Base-by-base conservation (phyloP, 2,329 filamentous ascomycete genomes). In the Fusarium citri region DNA sequence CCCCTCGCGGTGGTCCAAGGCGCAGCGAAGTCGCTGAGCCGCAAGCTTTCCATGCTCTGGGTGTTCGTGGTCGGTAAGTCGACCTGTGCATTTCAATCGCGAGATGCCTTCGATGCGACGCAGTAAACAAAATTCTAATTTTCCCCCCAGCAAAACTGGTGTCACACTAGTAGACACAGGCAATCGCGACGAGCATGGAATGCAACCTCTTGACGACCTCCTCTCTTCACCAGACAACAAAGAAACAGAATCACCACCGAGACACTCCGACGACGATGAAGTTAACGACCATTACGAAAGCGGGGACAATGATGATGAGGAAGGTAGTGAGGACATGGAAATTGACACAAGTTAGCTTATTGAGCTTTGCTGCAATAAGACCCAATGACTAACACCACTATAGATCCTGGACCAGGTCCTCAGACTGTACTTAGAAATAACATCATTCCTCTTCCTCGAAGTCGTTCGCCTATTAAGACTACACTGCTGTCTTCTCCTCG, bases 161-260 rank as follows among this genome's bases (percentile, higher is more conserved):
- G 87, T 97, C 26, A 92, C 89, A 2, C 81, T 98, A 31, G 88
- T 89, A 75, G 93, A 97, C 76, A 89, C 85, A 58, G 93, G 93
- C 55, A 84, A 90, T 65, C 92, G 94, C 81, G 95, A 98, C 81
- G 94, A 97, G 78, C 86, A 97, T 85, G 96, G 95, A 79, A 90
- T 99, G 84, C 94, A 98, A 78, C 91, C 93, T 37, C 87, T 97
- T 62, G 92, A 95, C 37, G 89, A 89, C 72, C 89, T 98, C 71
- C 97, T 97, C 80, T 98, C 94, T 11, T 97, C 94, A 22, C 94
- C 94, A 16, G 87, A 89, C 71, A 92, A 89, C 70, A 92, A 90
- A 75, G 68, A 66, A 67, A 72, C 49, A 45, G 69, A n/a, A 26
- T 28, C 41, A n/a, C 34, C 51, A 22, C 66, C 55, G 41, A 28